These are phyloP conservation scores for Phytophthora idaei DNA, from an alignment of 352 stramenopile genomes.

Conservation along the genomic window DNA sequence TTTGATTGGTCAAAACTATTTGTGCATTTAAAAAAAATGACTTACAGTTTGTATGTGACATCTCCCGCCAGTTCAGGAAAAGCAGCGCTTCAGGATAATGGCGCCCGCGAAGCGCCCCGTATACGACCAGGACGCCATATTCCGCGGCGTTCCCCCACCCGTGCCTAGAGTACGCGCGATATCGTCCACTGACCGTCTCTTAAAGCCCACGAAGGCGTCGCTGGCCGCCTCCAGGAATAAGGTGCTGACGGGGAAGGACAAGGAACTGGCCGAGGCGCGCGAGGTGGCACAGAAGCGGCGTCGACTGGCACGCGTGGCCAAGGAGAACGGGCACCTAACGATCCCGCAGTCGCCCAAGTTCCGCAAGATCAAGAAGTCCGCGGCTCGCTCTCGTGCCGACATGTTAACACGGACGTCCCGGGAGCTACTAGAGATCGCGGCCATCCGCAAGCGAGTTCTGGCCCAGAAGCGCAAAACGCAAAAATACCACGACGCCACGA, in stretches of 20 bases:
- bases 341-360: conserved; percentile 79
- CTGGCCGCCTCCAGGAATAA: conserved; percentile 51
- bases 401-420: conserved; percentile 74
- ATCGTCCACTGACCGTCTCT: conserved; percentile 60
- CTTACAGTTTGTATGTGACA: conserved; percentile 28
- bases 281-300: conserved; percentile 41
- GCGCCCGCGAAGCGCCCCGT: conserved; percentile 20
- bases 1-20: conserved; percentile 37
- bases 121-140: conserved; percentile 54
- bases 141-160: conserved; percentile 45
- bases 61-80: conserved; percentile 34
- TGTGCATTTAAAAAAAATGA: conserved; percentile 36
- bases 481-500: conserved; percentile 72
- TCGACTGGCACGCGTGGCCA: conserved; percentile 42
- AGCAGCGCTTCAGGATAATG: conserved; percentile 18
- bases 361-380: conserved; percentile 39
- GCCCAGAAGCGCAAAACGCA: conserved; percentile 63
- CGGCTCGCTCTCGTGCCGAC: conserved; percentile 37
- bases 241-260: conserved; percentile 49
- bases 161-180: conserved; percentile 62
- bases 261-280: conserved; percentile 43
- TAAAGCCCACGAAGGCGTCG: conserved; percentile 63
- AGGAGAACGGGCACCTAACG: conserved; percentile 65
- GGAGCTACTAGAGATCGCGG: conserved; percentile 74
- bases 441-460: conserved; percentile 63